phyloP scores from a whole-genome alignment of 371 early-diverging fungal species.

The Enterospora canceri region DNA sequence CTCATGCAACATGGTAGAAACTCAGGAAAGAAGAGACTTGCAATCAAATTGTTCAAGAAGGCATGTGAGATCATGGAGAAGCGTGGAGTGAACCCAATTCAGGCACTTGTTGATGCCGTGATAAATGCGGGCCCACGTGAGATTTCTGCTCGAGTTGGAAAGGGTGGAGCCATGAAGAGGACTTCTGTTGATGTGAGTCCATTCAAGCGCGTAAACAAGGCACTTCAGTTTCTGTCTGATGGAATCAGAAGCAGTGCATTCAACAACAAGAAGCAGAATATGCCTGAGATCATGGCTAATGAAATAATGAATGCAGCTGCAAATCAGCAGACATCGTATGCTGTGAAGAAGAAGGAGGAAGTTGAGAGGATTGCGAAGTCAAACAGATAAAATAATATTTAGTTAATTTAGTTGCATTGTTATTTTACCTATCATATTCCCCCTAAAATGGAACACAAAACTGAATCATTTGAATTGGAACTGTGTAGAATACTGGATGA shows the following conservation, averaged over 20 bases:
- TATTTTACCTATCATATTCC: too few species aligned
- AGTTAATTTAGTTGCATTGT: too few species aligned
- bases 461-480: too few species aligned
- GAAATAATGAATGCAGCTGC: conserved; percentile 94
- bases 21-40: conserved; percentile 99
- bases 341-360: conserved; percentile 95
- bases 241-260: conserved; percentile 76
- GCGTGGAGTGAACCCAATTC: conserved; percentile 95
- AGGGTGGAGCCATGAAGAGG: conserved; percentile 96
- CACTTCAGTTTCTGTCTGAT: conserved; percentile 81
- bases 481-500: too few species aligned
- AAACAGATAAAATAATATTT: conserved; percentile 63
- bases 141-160: conserved; percentile 97
- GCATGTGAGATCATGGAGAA: conserved; percentile 96
- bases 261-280: conserved; percentile 81
- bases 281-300: conserved; percentile 98
- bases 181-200: conserved; percentile 99
- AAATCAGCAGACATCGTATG: conserved; percentile 52
- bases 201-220: conserved; percentile 90
- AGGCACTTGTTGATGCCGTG: conserved; percentile 94
- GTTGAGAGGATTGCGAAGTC: conserved; percentile 88
- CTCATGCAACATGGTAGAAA: conserved; percentile 99
- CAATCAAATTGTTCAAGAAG: conserved; percentile 91
- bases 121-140: conserved; percentile 99
- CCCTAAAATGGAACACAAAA: too few species aligned